Evolutionary conservation across 129 eudicot genomes (phyloP).

Genomic region (Pseudognaphalium luteoalbum): DNA sequence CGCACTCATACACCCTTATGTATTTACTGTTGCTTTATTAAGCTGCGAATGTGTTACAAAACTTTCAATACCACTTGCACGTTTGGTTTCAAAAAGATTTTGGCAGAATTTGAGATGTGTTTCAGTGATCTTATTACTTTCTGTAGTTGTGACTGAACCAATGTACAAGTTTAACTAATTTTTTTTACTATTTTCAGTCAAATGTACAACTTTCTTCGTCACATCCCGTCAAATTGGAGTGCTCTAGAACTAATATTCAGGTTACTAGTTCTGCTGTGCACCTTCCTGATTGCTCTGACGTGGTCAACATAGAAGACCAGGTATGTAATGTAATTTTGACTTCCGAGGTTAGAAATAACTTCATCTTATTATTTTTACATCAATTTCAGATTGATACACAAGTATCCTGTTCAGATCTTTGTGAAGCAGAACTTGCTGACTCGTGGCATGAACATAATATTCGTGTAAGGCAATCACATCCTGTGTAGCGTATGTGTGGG

Average conservation of each 20-base stretch:
- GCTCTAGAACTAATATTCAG: neutral
- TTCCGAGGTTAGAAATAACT: neutral
- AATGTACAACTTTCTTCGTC: conserved; percentile 14
- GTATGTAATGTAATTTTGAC: conserved; percentile 17
- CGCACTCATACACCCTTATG: too few species aligned
- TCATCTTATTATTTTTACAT: conserved; percentile 1
- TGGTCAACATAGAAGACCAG: neutral
- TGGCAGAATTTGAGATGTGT: too few species aligned
- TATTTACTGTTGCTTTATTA: too few species aligned
- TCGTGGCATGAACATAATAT: neutral
- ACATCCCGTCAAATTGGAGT: conserved; percentile 4
- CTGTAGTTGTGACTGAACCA: neutral
- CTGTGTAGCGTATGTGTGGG: conserved; percentile 8
- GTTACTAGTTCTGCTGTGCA: neutral
- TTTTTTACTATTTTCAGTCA: conserved; percentile 10
- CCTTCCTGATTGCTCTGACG: conserved; percentile 1
- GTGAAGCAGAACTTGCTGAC: conserved; percentile 20
- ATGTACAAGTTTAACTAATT: neutral
- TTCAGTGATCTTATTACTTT: neutral
- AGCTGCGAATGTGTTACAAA: too few species aligned
- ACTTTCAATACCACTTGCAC: too few species aligned
- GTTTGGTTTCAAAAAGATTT: too few species aligned
- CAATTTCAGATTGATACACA: conserved; percentile 30
- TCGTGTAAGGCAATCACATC: conserved; percentile 7
- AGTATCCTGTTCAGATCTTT: conserved; percentile 25